Evolutionary conservation across 306 rosid species (phyloP).

Genomic region (Malus asiatica): DNA sequence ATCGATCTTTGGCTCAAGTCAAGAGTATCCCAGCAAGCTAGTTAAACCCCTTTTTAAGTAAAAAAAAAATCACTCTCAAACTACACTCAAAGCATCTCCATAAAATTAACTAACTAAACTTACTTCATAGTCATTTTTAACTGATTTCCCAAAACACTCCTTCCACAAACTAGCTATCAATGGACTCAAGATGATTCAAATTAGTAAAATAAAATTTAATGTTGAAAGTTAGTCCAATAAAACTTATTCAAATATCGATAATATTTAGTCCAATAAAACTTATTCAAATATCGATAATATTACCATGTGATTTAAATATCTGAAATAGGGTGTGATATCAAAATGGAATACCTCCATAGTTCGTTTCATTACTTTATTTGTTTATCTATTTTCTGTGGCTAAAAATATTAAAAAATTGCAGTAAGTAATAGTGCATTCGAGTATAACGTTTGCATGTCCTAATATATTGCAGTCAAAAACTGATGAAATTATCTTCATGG

Average conservation of each 20-base stretch:
- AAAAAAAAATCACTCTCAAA: background rate
- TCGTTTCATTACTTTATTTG: background rate
- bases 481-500: constrained; percentile 2
- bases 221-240: too few species aligned
- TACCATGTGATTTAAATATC: too few species aligned
- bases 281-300: too few species aligned
- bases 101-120: too few species aligned
- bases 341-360: background rate
- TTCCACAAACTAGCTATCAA: background rate
- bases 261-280: too few species aligned
- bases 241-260: too few species aligned
- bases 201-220: background rate
- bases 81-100: background rate
- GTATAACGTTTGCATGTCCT: background rate
- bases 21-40: background rate
- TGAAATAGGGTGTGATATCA: background rate
- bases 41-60: too few species aligned
- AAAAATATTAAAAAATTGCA: background rate
- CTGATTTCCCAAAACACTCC: background rate
- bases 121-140: background rate
- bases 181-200: background rate
- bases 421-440: background rate
- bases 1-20: background rate
- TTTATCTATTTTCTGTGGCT: background rate
- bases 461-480: background rate